Evolutionary conservation across 805 yeast species (phyloP).

Genomic region (Candida dendrica): DNA sequence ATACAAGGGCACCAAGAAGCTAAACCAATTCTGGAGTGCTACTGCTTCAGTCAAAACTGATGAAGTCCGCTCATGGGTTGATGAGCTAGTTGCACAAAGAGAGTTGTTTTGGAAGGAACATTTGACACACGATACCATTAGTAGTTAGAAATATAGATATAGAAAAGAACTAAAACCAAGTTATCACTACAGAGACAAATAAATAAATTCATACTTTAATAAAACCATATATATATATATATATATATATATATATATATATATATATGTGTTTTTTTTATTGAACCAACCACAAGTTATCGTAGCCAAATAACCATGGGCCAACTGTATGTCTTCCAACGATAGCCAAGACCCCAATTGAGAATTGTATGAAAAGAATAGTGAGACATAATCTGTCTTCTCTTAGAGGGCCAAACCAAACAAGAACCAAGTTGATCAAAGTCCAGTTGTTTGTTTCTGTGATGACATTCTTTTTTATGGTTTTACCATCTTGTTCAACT

Average conservation of each 20-base stretch:
- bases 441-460: slow-evolving; percentile 73
- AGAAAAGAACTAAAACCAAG: not conserved
- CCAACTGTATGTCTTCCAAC: slow-evolving; percentile 77
- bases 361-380: slow-evolving; percentile 56
- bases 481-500: slow-evolving; percentile 17
- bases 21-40: slow-evolving; percentile 66
- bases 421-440: slow-evolving; percentile 71
- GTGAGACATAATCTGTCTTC: slow-evolving; percentile 68
- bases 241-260: slow-evolving; percentile 1
- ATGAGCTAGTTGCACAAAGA: slow-evolving; percentile 46
- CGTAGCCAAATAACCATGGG: slow-evolving; percentile 81
- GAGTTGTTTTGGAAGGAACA: slow-evolving; percentile 28
- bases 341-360: slow-evolving; percentile 60
- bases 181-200: no score
- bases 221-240: not conserved
- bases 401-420: slow-evolving; percentile 84
- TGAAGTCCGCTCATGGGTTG: slow-evolving; percentile 66
- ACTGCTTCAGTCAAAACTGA: slow-evolving; percentile 55
- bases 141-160: no score
- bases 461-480: slow-evolving; percentile 13
- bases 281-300: slow-evolving; percentile 50
- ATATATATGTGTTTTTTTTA: slow-evolving; percentile 1
- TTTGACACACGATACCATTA: not conserved
- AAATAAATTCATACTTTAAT: not conserved
- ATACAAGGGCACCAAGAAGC: slow-evolving; percentile 46